A percentile compares a stretch with the other conserved stretches of the same genome.
Conservation (phyloP, 306 rosid genomes). For the Luffa aegyptiaca region DNA sequence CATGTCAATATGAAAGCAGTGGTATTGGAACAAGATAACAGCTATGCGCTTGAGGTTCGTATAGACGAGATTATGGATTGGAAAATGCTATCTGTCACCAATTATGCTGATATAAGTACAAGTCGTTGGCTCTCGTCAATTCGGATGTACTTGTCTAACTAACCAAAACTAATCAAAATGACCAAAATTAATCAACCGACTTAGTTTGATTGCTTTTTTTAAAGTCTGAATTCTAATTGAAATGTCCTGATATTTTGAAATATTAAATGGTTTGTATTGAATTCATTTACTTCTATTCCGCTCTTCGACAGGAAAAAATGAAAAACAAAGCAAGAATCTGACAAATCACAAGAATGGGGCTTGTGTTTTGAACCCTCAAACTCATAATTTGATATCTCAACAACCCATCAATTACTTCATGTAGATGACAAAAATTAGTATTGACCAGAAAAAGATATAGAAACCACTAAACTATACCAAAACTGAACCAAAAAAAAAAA, state of each 20-base stretch:
- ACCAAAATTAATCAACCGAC: background rate
- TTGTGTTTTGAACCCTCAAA: background rate
- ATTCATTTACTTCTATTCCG: too few species aligned
- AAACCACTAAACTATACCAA: too few species aligned
- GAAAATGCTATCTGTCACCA: background rate
- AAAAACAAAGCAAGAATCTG: background rate
- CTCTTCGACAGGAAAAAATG: background rate
- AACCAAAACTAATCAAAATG: background rate
- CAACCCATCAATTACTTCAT: background rate
- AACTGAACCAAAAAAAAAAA: too few species aligned
- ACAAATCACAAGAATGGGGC: conserved; percentile 1
- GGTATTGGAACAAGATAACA: background rate
- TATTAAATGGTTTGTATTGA: background rate
- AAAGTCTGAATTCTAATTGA: background rate
- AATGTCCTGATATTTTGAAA: background rate
- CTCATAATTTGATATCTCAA: background rate
- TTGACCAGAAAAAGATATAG: too few species aligned
- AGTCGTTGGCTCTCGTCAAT: background rate
- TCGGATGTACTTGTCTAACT: background rate
- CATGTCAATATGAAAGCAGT: background rate
- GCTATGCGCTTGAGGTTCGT: background rate
- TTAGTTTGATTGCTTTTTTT: background rate
- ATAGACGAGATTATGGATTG: background rate
- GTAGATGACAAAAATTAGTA: conserved; percentile 5
- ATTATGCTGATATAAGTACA: background rate